Conservation (phyloP, 2,329 filamentous ascomycete species). For the Exophiala calicioides region DNA sequence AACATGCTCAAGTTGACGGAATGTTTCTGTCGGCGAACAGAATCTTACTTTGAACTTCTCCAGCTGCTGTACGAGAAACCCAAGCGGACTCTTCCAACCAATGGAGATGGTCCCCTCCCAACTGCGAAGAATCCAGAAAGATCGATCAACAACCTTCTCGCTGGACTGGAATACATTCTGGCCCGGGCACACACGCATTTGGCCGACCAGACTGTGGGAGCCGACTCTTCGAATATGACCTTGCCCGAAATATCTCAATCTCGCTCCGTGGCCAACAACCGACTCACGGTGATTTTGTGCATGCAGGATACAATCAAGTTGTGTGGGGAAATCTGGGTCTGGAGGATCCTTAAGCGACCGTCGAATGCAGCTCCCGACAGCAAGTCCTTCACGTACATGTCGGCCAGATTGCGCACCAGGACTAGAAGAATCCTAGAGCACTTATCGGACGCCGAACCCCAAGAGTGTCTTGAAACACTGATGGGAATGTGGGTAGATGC, state of each 20-base stretch:
- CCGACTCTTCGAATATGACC: constrained; percentile 10
- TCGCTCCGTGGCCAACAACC: constrained; percentile 87
- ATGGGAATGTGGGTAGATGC: constrained; percentile 75
- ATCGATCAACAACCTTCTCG: constrained; percentile 73
- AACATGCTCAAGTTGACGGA: constrained; percentile 85
- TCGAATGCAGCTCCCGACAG: constrained; percentile 66
- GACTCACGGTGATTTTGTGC: constrained; percentile 89
- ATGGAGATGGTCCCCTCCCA: constrained; percentile 5
- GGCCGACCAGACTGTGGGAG: constrained; percentile 40
- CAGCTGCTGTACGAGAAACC: constrained; percentile 60
- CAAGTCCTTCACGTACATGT: constrained; percentile 88
- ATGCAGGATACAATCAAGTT: constrained; percentile 94
- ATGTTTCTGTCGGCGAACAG: constrained; percentile 79
- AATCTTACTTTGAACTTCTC: constrained; percentile 69
- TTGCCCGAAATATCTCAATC: constrained; percentile 69
- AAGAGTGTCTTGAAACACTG: constrained; percentile 91
- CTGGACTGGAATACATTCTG: constrained; percentile 86
- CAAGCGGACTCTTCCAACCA: constrained; percentile 27
- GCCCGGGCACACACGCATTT: constrained; percentile 84
- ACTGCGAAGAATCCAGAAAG: constrained; percentile 38
- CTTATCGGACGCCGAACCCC: constrained; percentile 83
- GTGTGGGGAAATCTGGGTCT: constrained; percentile 93
- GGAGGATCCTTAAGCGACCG: constrained; percentile 66
- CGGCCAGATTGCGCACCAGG: constrained; percentile 84
- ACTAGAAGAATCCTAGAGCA: constrained; percentile 87